A percentile compares a stretch with the other conserved stretches of the same genome.
These are phyloP conservation scores for Gnetum montanum DNA, from an alignment of 75 land plant species.

Conservation along the genomic window DNA sequence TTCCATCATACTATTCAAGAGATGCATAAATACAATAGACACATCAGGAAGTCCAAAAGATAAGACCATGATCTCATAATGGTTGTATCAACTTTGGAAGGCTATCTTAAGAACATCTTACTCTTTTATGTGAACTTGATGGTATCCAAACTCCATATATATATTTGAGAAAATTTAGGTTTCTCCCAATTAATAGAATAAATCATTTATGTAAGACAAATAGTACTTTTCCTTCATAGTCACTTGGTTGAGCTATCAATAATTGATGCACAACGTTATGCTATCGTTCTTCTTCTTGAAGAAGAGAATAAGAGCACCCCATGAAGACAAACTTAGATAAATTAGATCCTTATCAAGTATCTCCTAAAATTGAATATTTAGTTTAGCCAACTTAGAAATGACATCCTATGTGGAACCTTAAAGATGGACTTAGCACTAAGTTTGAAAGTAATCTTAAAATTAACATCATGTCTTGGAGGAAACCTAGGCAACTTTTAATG, in stretches of 20 bases:
- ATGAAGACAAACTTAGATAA: not conserved
- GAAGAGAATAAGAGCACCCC: not conserved
- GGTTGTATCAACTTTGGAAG: not conserved
- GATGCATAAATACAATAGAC: not conserved
- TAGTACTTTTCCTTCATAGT: not conserved
- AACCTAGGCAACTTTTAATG: no score
- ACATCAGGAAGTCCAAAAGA: not conserved
- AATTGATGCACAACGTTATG: not conserved
- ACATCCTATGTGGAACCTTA: not conserved
- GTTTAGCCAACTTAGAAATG: not conserved
- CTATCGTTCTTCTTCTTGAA: not conserved
- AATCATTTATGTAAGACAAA: not conserved
- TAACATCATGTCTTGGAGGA: no score
- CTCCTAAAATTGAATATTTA: not conserved
- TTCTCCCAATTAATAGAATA: not conserved
- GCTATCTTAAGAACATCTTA: not conserved
- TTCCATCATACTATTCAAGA: no score
- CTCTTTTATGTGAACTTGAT: not conserved
- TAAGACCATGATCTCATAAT: not conserved
- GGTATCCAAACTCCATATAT: not conserved
- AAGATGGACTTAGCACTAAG: no score
- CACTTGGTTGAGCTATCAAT: not conserved
- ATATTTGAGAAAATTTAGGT: not conserved
- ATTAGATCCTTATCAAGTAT: not conserved
- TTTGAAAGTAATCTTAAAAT: no score